Conservation (phyloP, 1,284 basidiomycete genomes). For the Irpex rosettiformis region DNA sequence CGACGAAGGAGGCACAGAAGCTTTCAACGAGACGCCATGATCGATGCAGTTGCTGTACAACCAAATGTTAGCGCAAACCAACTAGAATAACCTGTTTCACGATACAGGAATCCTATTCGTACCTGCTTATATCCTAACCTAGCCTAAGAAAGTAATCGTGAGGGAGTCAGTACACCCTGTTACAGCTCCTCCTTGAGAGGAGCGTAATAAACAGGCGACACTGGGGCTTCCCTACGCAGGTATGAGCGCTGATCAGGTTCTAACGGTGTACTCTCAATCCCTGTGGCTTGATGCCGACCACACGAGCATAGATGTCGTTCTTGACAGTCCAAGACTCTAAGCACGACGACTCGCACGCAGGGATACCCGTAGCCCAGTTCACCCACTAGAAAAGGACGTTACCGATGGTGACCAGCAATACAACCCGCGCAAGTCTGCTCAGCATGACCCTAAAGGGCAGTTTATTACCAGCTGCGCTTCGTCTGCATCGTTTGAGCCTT, state of each 20-base stretch:
- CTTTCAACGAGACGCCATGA: slow-evolving; percentile 78
- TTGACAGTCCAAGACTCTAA: slow-evolving; percentile 20
- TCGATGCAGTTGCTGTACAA: slow-evolving; percentile 71
- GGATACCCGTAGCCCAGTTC: slow-evolving; percentile 89
- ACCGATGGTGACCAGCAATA: slow-evolving; percentile 49
- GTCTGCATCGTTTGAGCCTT: slow-evolving; percentile 43
- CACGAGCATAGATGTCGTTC: slow-evolving; percentile 13
- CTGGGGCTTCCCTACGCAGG: slow-evolving; percentile 93
- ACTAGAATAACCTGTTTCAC: too few relatives aligned
- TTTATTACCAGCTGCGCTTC: slow-evolving; percentile 60
- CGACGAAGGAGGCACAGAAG: slow-evolving; percentile 82
- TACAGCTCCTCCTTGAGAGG: slow-evolving; percentile 36
- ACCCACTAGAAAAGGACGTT: slow-evolving; percentile 66
- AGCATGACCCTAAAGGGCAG: slow-evolving; percentile 15
- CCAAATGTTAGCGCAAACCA: background rate
- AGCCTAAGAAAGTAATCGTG: slow-evolving; percentile 45
- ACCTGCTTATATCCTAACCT: slow-evolving; percentile 82
- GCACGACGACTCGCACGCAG: slow-evolving; percentile 30
- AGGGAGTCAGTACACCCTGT: slow-evolving; percentile 45
- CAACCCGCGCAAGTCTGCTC: slow-evolving; percentile 30
- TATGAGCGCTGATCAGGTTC: slow-evolving; percentile 94
- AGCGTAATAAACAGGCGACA: slow-evolving; percentile 49
- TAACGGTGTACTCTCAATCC: slow-evolving; percentile 92
- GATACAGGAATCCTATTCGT: too few relatives aligned
- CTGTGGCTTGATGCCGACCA: slow-evolving; percentile 30